Base-by-base conservation (phyloP, 257 asterid genomes). In the Primulina tabacum region DNA sequence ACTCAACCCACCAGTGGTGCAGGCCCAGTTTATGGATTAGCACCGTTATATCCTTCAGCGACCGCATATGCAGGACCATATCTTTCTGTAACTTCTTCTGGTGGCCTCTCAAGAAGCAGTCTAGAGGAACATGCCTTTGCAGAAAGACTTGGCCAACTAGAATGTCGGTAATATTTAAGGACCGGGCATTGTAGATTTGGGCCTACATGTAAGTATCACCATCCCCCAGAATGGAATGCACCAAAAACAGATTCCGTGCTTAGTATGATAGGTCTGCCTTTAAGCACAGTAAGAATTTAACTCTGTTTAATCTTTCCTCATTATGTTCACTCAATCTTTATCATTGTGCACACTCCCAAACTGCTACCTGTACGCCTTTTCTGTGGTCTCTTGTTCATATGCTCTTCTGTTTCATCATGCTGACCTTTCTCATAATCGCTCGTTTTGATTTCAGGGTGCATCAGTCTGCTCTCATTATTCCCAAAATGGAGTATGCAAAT, bases 121-220 rank as follows among this genome's bases (percentile, higher is more conserved):
- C 89, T 77, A 76, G 89, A 77, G 74, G 96, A 87, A 70, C 82
- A 75, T 12, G 67, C 82, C 32, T 89, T 73, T 80, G 97, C 99
- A 40, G 94, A 86, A 75, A 86, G 99, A 79, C 95, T 96, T 38
- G 97, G 96, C 60, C 94, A 82, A 60, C 95, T 87, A 66, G 96
- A 90, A 73, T 93, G 99, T 64, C 95, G 82, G 73, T 84, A 82
- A 75, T 93, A 87, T 72, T 71, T 89, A 86, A 93, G 86, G 78
- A 89, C 89, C 8, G 99, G 99, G 62, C 87, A 87, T 55, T 93
- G 99, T 83, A 93, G 85, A 83, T 93, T 73, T 77, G 95, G 99
- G 59, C 50, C 89, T 26, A 77, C 99, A 5, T 93, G 99, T 86
- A 90, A 86, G 83, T 93, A 87, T 79, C 88, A 90, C 75, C 99